phyloP scores from a whole-genome alignment of 768 basidiomycete genomes.

The Lepiota venenata region DNA sequence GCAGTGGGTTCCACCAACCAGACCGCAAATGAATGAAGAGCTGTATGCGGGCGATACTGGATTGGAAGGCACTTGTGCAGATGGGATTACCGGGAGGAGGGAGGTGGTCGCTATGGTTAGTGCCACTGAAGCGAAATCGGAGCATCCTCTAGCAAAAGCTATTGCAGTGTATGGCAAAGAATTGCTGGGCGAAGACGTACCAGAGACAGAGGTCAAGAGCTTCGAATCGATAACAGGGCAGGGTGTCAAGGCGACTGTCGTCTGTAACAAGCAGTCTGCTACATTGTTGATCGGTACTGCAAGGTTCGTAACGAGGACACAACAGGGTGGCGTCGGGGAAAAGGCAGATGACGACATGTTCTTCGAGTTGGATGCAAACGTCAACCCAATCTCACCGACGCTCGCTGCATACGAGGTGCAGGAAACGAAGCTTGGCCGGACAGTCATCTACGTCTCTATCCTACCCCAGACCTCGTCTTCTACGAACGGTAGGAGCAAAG shows the following conservation, averaged over 20 bases:
- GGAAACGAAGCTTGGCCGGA: conserved; percentile 73
- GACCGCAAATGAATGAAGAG: conserved; percentile 25
- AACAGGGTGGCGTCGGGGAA: conserved; percentile 57
- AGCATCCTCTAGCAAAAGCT: conserved; percentile 95
- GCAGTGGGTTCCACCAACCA: conserved; percentile 59
- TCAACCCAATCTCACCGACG: conserved; percentile 44
- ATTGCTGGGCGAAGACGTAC: conserved; percentile 38
- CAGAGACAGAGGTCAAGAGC: conserved; percentile 54
- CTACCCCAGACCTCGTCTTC: conserved; percentile 17
- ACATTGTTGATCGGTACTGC: conserved; percentile 75
- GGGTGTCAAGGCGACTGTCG: conserved; percentile 74
- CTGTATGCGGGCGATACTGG: conserved; percentile 40
- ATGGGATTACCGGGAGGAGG: conserved; percentile 57
- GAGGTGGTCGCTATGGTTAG: conserved; percentile 78
- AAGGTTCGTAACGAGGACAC: conserved; percentile 49
- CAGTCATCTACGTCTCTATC: conserved; percentile 85
- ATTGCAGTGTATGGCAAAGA: conserved; percentile 81
- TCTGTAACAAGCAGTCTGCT: conserved; percentile 47
- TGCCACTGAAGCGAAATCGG: conserved; percentile 86
- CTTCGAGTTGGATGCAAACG: conserved; percentile 7
- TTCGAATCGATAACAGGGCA: conserved; percentile 92
- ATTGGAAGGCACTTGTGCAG: conserved; percentile 48
- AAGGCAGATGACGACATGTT: conserved; percentile 33
- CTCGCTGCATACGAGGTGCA: conserved; percentile 63
- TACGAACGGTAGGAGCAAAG: conserved; percentile 15